Evolutionary conservation across 2,329 filamentous ascomycete species (phyloP).

Genomic region (Clonostachys sp.): DNA sequence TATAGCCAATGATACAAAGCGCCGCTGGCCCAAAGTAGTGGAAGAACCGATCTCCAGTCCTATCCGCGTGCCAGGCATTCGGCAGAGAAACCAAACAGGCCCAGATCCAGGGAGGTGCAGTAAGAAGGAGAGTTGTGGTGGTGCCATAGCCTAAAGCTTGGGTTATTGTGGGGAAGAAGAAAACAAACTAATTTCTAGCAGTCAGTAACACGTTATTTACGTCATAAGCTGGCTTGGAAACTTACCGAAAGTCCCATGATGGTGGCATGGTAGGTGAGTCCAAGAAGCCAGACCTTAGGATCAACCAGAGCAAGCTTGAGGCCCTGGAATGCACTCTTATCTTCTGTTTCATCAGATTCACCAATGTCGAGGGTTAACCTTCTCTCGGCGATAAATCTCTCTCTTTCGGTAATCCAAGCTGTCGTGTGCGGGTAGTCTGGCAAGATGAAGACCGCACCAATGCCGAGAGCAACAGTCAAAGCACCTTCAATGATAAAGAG

Average conservation of each 20-base stretch:
- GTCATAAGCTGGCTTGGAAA: neutral
- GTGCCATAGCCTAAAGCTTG: conserved; percentile 9
- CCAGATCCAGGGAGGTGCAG: conserved; percentile 12
- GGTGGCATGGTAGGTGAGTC: conserved; percentile 24
- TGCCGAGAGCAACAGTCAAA: conserved; percentile 12
- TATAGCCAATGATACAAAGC: conserved; percentile 59
- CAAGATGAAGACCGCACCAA: conserved; percentile 11
- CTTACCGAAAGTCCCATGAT: conserved; percentile 5
- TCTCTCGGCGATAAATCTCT: conserved; percentile 47
- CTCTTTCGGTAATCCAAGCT: conserved; percentile 35
- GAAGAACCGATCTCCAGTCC: conserved; percentile 65
- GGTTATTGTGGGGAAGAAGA: conserved; percentile 16
- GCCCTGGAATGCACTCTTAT: conserved; percentile 33
- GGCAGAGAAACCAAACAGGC: conserved; percentile 42
- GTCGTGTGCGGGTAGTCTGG: conserved; percentile 33
- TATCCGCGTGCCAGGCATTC: conserved; percentile 69
- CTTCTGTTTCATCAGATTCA: conserved; percentile 32
- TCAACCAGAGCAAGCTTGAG: conserved; percentile 45
- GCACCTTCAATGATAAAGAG: conserved; percentile 63
- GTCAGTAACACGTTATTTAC: too few species aligned
- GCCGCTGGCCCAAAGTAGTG: conserved; percentile 61
- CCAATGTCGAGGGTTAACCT: conserved; percentile 42
- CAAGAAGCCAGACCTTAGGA: conserved; percentile 58
- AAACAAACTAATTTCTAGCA: too few species aligned
- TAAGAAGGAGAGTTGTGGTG: conserved; percentile 13